These are phyloP conservation scores for Tremella yokohamensis DNA, from an alignment of 768 basidiomycete genomes.

Conservation along the genomic window DNA sequence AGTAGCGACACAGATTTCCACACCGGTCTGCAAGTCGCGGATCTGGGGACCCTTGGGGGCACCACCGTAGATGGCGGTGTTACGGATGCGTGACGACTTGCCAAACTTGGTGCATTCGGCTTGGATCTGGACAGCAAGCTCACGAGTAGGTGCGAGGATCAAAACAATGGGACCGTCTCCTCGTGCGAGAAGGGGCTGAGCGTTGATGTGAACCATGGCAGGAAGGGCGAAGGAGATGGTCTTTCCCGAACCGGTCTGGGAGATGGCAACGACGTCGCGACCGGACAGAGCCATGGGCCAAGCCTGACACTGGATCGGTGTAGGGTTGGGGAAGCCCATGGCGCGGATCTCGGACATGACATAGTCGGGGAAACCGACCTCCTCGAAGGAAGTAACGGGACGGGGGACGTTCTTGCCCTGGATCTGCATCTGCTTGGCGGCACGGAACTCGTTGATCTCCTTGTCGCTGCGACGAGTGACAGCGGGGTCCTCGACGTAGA, in stretches of 20 bases:
- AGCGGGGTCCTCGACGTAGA: conserved; percentile 71
- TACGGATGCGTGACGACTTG: conserved; percentile 81
- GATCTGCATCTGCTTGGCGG: conserved; percentile 81
- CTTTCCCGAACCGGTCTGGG: conserved; percentile 97
- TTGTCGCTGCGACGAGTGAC: conserved; percentile 72
- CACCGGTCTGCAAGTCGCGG: conserved; percentile 92
- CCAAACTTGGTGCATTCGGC: conserved; percentile 99
- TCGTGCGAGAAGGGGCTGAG: conserved; percentile 85
- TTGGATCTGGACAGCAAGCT: conserved; percentile 97
- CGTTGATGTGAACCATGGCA: conserved; percentile 99
- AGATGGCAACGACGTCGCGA: conserved; percentile 84
- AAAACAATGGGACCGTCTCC: conserved; percentile 98
- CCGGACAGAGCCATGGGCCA: conserved; percentile 99
- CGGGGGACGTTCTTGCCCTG: conserved; percentile 84
- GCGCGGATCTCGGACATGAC: conserved; percentile 87
- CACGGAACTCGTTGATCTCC: conserved; percentile 84
- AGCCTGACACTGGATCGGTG: conserved; percentile 96
- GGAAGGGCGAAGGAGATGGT: conserved; percentile 98
- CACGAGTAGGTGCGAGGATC: conserved; percentile 94
- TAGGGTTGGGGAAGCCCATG: conserved; percentile 85
- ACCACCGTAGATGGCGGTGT: conserved; percentile 98
- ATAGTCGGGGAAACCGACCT: conserved; percentile 94
- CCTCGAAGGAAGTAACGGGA: conserved; percentile 87
- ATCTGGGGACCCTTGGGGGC: conserved; percentile 98
- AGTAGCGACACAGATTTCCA: conserved; percentile 99